phyloP scores from a whole-genome alignment of 306 rosid species.

The Gastrolobium bilobum region DNA sequence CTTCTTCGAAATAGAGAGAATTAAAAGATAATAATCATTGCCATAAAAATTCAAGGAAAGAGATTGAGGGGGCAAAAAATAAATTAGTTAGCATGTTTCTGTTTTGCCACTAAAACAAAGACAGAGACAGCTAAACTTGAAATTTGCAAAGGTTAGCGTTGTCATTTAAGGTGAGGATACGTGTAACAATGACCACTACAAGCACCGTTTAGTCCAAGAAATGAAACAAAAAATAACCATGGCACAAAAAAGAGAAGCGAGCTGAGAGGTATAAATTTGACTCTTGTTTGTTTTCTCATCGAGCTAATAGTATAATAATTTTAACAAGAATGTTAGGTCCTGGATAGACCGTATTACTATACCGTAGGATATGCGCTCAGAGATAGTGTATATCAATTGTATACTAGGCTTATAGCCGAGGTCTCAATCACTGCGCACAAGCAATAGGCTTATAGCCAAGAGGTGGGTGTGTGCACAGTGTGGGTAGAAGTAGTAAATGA shows the following conservation, averaged over 20 bases:
- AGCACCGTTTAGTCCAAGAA: slow-evolving; percentile 4
- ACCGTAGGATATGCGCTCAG: no score
- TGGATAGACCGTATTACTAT: no score
- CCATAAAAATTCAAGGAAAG: slow-evolving; percentile 12
- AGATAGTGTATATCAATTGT: no score
- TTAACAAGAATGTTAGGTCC: no score
- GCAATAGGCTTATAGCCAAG: no score
- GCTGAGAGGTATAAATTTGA: not conserved
- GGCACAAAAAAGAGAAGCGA: not conserved
- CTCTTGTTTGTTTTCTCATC: no score
- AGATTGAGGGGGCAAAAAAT: not conserved
- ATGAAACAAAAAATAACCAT: not conserved
- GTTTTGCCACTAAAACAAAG: slow-evolving; percentile 37
- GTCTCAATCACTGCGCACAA: no score
- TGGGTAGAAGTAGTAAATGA: no score
- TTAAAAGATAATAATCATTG: not conserved
- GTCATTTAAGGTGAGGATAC: slow-evolving; percentile 17
- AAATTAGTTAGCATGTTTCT: not conserved
- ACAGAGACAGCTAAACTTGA: slow-evolving; percentile 3
- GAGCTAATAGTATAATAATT: no score
- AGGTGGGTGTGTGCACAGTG: no score
- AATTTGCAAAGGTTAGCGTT: not conserved
- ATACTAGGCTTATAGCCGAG: no score
- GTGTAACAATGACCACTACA: slow-evolving; percentile 44
- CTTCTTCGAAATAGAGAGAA: not conserved